These are phyloP conservation scores for Poa annua DNA, from an alignment of 176 grass and related monocot species.

Conservation along the genomic window DNA sequence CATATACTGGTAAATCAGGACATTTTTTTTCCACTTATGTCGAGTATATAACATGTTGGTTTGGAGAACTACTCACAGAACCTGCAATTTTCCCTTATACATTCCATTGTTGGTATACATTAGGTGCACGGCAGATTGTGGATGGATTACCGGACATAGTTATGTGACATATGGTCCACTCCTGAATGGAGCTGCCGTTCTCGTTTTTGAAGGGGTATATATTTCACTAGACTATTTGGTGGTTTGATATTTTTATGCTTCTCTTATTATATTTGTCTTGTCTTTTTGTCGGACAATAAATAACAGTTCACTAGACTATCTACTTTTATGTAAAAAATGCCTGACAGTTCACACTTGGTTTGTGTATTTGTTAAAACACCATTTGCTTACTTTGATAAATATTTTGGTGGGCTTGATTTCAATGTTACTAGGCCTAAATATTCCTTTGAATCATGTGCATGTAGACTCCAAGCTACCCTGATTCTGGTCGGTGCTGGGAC, in stretches of 20 bases:
- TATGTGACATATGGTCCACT: constrained; percentile 89
- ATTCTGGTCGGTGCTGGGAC: constrained; percentile 89
- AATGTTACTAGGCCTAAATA: constrained; percentile 34
- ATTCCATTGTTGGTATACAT: constrained; percentile 38
- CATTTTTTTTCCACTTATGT: constrained; percentile 4
- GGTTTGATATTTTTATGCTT: constrained; percentile 2
- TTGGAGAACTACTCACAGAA: constrained; percentile 30
- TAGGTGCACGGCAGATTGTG: constrained; percentile 93
- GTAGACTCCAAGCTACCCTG: constrained; percentile 89
- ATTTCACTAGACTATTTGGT: not conserved
- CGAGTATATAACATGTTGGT: constrained; percentile 6
- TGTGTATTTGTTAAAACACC: constrained; percentile 21
- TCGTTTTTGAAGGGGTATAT: constrained; percentile 85
- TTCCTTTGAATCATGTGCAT: constrained; percentile 40
- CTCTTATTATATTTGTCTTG: not conserved
- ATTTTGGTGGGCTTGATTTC: not conserved
- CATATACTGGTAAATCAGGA: constrained; percentile 82
- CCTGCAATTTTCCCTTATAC: constrained; percentile 6
- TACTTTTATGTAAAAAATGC: constrained; percentile 29
- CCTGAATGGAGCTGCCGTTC: constrained; percentile 76
- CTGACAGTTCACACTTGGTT: constrained; percentile 11
- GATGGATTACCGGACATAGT: constrained; percentile 90
- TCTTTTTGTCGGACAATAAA: constrained; percentile 33
- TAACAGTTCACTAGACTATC: not conserved
- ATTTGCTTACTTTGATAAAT: constrained; percentile 21